Evolutionary conservation across 495 filamentous ascomycete species (phyloP).

Genomic region (Aspergillus campestris): DNA sequence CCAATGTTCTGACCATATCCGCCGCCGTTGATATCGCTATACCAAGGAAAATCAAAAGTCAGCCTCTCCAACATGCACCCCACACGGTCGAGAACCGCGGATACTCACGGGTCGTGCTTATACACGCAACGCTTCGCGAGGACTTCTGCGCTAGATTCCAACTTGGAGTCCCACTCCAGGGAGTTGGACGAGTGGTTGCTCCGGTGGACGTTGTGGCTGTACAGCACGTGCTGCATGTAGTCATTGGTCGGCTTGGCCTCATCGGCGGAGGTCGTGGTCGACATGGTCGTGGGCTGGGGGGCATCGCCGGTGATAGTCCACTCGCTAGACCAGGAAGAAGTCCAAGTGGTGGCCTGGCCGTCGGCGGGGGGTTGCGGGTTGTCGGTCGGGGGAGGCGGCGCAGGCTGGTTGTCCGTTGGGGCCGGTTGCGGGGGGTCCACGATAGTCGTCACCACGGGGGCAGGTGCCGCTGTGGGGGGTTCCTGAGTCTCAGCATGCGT

Average conservation of each 20-base stretch:
- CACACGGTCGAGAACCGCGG: not conserved
- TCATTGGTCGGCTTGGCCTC: conserved; percentile 14
- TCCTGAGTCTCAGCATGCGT: not conserved
- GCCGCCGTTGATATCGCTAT: conserved; percentile 43
- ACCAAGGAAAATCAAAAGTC: conserved; percentile 4
- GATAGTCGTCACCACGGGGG: conserved; percentile 1
- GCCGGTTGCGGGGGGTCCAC: not conserved
- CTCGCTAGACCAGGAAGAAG: conserved; percentile 11
- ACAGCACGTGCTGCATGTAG: conserved; percentile 44
- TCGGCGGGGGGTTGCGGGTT: conserved; percentile 1
- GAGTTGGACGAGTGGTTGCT: conserved; percentile 65
- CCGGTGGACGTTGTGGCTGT: conserved; percentile 82
- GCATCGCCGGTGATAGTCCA: conserved; percentile 6
- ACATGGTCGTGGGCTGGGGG: conserved; percentile 18
- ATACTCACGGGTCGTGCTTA: conserved; percentile 65
- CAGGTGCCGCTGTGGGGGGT: not conserved
- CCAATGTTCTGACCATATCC: conserved; percentile 85
- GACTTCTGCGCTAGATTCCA: conserved; percentile 52
- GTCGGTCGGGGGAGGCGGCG: not conserved
- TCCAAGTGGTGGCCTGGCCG: conserved; percentile 10
- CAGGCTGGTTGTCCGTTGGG: not conserved
- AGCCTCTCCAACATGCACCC: not conserved
- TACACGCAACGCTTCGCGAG: conserved; percentile 57
- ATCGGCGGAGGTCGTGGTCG: conserved; percentile 15
- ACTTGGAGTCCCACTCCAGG: conserved; percentile 52